These are phyloP conservation scores for Phytophthora sansomeana DNA, from an alignment of 352 stramenopile species.

Conservation along the genomic window DNA sequence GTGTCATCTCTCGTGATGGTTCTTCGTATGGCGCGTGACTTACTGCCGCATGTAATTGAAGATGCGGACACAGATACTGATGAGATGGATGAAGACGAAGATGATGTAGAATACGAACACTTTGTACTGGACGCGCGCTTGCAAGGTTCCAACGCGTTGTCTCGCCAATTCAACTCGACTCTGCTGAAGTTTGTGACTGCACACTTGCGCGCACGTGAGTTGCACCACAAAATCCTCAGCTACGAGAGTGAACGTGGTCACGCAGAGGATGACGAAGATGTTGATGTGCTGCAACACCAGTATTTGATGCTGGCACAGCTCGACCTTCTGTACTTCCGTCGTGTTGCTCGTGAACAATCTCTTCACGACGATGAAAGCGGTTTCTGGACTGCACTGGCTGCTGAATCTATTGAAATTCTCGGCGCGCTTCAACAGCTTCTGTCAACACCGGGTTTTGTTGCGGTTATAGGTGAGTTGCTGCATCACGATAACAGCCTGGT, in stretches of 20 bases:
- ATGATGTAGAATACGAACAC: constrained; percentile 57
- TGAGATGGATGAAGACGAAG: constrained; percentile 75
- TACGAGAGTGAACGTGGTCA: constrained; percentile 52
- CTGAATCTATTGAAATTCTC: constrained; percentile 77
- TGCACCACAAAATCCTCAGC: constrained; percentile 79
- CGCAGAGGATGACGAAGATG: constrained; percentile 49
- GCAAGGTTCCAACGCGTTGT: constrained; percentile 43
- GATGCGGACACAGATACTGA: constrained; percentile 81
- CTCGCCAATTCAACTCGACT: constrained; percentile 66
- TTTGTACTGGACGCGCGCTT: constrained; percentile 55
- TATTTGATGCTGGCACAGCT: constrained; percentile 85
- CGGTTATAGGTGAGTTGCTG: constrained; percentile 84
- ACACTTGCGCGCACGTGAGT: constrained; percentile 68
- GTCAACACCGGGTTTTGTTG: constrained; percentile 87
- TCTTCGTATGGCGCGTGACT: constrained; percentile 65
- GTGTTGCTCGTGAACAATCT: constrained; percentile 75
- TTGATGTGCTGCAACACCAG: constrained; percentile 69
- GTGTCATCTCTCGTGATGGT: constrained; percentile 67
- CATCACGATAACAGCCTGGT: constrained; percentile 90
- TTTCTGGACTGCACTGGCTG: constrained; percentile 67
- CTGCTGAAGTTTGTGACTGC: constrained; percentile 74
- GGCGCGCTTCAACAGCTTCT: constrained; percentile 83
- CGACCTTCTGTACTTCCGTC: constrained; percentile 85
- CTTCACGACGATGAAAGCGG: constrained; percentile 53
- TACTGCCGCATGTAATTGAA: constrained; percentile 72